phyloP scores from a whole-genome alignment of 257 asterid species.

The Nicotiana undulata region DNA sequence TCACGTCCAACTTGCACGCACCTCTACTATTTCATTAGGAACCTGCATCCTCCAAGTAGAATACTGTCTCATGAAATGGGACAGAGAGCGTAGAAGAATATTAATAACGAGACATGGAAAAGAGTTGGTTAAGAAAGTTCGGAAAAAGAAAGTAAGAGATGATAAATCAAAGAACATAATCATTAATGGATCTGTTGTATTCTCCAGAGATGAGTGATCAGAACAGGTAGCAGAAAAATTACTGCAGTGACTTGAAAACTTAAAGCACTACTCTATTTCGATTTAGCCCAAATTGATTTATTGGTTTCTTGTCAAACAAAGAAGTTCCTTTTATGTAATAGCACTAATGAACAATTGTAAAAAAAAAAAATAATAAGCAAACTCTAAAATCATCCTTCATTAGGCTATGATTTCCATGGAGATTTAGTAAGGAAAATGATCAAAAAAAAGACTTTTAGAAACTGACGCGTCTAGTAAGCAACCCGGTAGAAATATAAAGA shows the following conservation, averaged over 20 bases:
- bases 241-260: neutral
- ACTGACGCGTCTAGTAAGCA: neutral
- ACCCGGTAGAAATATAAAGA: neutral
- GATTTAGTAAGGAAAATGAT: neutral
- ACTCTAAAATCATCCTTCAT: neutral
- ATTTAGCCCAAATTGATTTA: neutral
- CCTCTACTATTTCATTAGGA: neutral
- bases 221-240: neutral
- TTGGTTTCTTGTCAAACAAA: neutral
- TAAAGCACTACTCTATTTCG: neutral
- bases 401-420: slow-evolving; percentile 1
- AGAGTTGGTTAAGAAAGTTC: neutral
- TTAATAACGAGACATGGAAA: neutral
- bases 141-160: neutral
- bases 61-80: neutral
- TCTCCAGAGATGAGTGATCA: neutral
- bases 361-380: neutral
- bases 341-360: neutral
- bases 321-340: neutral
- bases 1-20: neutral
- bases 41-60: neutral
- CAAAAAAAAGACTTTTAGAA: neutral
- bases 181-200: neutral
- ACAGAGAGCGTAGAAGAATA: neutral
- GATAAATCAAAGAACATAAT: neutral